Conservation (phyloP, 345 rosid species). For the Eutrema yunnanense region DNA sequence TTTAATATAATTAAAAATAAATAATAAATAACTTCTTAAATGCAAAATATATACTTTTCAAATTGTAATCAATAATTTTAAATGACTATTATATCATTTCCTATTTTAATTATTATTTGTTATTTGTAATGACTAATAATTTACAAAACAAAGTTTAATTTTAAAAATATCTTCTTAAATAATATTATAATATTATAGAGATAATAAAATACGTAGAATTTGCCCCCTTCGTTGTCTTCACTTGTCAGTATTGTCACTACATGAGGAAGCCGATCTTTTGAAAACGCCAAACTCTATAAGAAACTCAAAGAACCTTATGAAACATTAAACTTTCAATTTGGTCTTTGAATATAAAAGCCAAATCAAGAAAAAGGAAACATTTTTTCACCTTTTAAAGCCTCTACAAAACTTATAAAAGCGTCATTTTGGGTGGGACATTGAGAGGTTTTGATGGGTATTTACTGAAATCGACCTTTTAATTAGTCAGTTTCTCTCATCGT, state of each 20-base stretch:
- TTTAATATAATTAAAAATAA: too few species aligned
- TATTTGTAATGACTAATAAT: too few species aligned
- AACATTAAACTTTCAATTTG: not conserved
- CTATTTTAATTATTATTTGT: too few species aligned
- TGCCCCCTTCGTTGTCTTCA: not conserved
- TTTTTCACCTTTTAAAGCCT: not conserved
- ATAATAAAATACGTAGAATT: too few species aligned
- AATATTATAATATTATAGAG: too few species aligned
- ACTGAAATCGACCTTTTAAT: not conserved
- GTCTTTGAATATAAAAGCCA: not conserved
- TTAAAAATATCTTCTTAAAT: too few species aligned
- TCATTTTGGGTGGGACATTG: not conserved
- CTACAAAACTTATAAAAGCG: not conserved
- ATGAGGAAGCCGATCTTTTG: constrained; percentile 1
- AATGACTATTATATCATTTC: too few species aligned
- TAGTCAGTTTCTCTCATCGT: too few species aligned
- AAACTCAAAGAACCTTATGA: not conserved
- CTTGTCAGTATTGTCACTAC: constrained; percentile 2
- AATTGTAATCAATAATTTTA: too few species aligned
- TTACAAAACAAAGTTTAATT: too few species aligned
- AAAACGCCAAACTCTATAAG: not conserved
- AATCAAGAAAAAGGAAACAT: not conserved
- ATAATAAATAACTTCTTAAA: too few species aligned
- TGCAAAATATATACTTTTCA: too few species aligned
- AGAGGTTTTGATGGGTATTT: not conserved